Base-by-base conservation (phyloP, 139 green algal species). In the Coelastrella sp. region DNA sequence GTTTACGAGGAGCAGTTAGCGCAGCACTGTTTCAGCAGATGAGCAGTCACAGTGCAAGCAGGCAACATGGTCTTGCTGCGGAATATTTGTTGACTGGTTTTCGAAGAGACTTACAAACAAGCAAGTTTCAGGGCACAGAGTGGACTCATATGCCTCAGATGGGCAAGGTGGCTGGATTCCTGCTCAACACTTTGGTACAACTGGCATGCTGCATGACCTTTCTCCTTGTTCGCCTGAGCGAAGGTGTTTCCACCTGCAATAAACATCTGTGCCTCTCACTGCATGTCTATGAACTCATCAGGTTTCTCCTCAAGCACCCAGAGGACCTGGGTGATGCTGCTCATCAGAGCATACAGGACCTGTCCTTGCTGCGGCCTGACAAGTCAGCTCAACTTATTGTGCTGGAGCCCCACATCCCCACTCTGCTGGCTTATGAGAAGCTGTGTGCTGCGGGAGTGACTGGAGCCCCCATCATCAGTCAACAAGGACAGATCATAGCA, bases 381-480 rank as follows among this genome's bases (percentile, higher is more conserved):
- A 69, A 59, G 35, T 38, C 27, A 17, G 45, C 59, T 25, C 4
- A 81, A 2, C 86, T 96, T 21, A 60, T 93, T 32, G 66, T 87
- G 21, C 89, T 95, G 3, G 84, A 94, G 79, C 89, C 91, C 17
- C 81, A 89, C 79, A 86, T 79, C 25, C 93, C 94, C 15, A 92
- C 93, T 1, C 80, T 97, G 72, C 81, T 96, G 59, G 94, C 94
- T 1, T 93, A 93, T 67, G 87, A 93, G 40, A 62, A 88, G 37
- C 93, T 97, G 81, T 72, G 83, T 57, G 68, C 67, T 3, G 89
- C 57, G 4, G 90, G 92, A 25, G 81, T 96, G 34, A 90, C 86
- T 15, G 94, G 89, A 0, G 93, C 91, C 4, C 88, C 94, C 5
- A 92, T 96, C 53, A 80, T 96, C n/a, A 78, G 80, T 37, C 79